Base-by-base conservation (phyloP, 495 filamentous ascomycete species). In the Oleoguttula mirabilis region DNA sequence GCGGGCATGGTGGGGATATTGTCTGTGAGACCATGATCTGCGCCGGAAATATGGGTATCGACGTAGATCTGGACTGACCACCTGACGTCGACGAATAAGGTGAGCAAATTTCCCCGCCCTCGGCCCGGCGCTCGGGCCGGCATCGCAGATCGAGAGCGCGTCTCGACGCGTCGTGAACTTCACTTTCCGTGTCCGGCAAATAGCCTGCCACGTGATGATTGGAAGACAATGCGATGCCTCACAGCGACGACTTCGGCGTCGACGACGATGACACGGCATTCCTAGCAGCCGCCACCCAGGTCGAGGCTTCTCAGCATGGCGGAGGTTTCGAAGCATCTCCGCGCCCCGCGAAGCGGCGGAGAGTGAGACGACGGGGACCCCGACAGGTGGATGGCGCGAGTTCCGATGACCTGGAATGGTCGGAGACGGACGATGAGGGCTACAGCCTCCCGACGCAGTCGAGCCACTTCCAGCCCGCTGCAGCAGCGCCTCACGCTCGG, bases 171-270 rank as follows among this genome's bases (percentile, higher is more conserved):
- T n/a, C n/a, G n/a, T n/a, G n/a, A n/a, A n/a, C n/a, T n/a, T n/a
- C n/a, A n/a, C n/a, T n/a, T n/a, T n/a, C n/a, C n/a, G n/a, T n/a
- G n/a, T n/a, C n/a, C n/a, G n/a, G n/a, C n/a, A n/a, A n/a, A n/a
- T n/a, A n/a, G n/a, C n/a, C n/a, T n/a, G n/a, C n/a, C n/a, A n/a
- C n/a, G n/a, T n/a, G n/a, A n/a, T n/a, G n/a, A n/a, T n/a, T n/a
- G n/a, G n/a, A n/a, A n/a, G n/a, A n/a, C n/a, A n/a, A 45, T 40
- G 31, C 37, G 27, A 62, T 60, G 58, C 25, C 21, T 16, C 48
- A 59, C 39, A 57, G 56, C 44, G 60, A 63, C 31, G 55, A 60
- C 21, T 60, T 44, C 36, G 60, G 56, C 0, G 41, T 55, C 15
- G 45, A 57, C 23, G 58, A 58, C 24, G 58, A 63, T 38, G 52